Evolutionary conservation across 345 rosid species (phyloP).

Genomic region (Eucalyptus cloeziana): DNA sequence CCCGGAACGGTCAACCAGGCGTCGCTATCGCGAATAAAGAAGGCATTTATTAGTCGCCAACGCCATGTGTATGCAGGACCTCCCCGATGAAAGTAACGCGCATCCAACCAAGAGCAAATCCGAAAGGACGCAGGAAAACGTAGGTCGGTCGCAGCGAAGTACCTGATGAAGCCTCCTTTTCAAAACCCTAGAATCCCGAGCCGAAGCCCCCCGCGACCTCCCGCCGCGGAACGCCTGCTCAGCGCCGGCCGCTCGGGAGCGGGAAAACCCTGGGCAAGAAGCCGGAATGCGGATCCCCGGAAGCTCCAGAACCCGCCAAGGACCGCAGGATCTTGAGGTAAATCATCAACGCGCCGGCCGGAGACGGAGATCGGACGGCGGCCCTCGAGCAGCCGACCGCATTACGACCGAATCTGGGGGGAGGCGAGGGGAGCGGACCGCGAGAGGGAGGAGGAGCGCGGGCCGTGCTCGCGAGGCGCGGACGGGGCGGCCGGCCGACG

Average conservation of each 20-base stretch:
- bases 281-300: not conserved
- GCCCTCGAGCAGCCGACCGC: not conserved
- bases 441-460: not conserved
- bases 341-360: slow-evolving; percentile 1
- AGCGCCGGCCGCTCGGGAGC: not conserved
- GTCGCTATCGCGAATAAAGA: not conserved
- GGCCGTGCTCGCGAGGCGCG: not conserved
- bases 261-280: not conserved
- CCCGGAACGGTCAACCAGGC: not conserved
- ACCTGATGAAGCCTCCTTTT: not conserved
- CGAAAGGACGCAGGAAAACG: not conserved
- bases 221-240: not conserved
- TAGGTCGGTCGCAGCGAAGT: not conserved
- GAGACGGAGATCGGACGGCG: not conserved
- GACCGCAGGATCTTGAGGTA: slow-evolving; percentile 25
- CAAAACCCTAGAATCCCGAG: not conserved
- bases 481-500: not conserved
- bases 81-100: not conserved
- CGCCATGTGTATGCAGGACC: not conserved
- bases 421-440: not conserved
- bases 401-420: not conserved
- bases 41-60: not conserved
- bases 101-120: not conserved
- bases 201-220: not conserved
- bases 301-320: not conserved